Base-by-base conservation (phyloP, 345 rosid species). In the Raphanus raphanistrum region DNA sequence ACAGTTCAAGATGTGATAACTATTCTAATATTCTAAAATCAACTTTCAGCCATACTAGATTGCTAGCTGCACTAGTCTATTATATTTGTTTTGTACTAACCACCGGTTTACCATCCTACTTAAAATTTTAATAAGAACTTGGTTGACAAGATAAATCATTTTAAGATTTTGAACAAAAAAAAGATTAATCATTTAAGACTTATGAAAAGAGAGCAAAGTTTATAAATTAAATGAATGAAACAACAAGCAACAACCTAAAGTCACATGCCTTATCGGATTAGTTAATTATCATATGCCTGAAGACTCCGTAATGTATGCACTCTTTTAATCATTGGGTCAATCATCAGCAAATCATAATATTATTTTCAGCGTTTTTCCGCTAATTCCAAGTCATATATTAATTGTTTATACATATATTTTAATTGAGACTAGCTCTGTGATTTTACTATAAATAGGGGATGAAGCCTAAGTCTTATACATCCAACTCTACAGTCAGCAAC, bases 361-460 rank as follows among this genome's bases (percentile, higher is more conserved):
- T 66, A 71, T 26, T 61, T 68, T 62, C 79, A 68, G 58, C 67
- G 68, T 72, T 71, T 50, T 77, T 59, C 26, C 48, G 41, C 64
- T 25, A 76, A 73, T 77, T 55, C 29, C 68, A 74, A 59, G 72
- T 76, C 77, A 70, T 79, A 38, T 38, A 36, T 21, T 55, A 41
- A 73, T 36, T 55, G 29, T n/a, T 52, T 41, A 62, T 73, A 2
- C 48, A 17, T 50, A 33, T 66, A 78, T 43, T 35, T 58, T 43
- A 31, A 21, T 32, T 15, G 8, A 17, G 65, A 43, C 21, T 31
- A 65, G 71, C 61, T 38, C 55, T 31, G 8, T 50, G 38, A 69
- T 27, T 60, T 61, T 54, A 74, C 36, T 81, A 87, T 88, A 88
- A 77, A 84, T 84, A 83, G 72, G 68, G 61, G 16, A 11, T 58